Percentiles rank a stretch among this genome's conserved stretches.
phyloP scores from a whole-genome alignment of 768 basidiomycete genomes.

The Suillus americanus region DNA sequence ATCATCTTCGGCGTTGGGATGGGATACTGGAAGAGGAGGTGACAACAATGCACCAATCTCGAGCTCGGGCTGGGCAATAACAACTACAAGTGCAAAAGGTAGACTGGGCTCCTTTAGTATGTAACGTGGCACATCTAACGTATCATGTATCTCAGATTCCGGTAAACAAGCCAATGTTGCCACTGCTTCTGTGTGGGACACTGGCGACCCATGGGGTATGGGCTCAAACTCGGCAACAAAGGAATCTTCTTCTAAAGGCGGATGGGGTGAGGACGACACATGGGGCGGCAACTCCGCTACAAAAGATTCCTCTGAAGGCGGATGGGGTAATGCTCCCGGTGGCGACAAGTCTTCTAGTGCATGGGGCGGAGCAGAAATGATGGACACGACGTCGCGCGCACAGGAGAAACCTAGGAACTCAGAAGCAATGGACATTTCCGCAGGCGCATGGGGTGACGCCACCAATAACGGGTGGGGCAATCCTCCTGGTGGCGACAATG shows the following conservation, averaged over 20 bases:
- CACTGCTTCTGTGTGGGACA: not conserved
- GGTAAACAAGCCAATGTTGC: no score
- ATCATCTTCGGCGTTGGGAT: not conserved
- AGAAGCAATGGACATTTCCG: not conserved
- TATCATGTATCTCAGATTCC: not conserved
- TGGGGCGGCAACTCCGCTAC: not conserved
- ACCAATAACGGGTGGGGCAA: not conserved
- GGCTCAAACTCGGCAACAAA: slow-evolving; percentile 13
- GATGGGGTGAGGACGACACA: not conserved
- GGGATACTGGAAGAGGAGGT: slow-evolving; percentile 9
- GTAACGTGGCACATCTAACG: not conserved
- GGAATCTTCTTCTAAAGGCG: not conserved
- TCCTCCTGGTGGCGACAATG: not conserved
- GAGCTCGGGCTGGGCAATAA: not conserved
- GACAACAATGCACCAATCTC: not conserved
- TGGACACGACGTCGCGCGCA: not conserved
- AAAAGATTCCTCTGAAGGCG: not conserved
- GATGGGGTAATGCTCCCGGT: not conserved
- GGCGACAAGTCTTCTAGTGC: no score
- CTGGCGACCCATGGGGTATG: slow-evolving; percentile 4
- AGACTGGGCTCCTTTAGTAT: not conserved
- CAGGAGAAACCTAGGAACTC: not conserved
- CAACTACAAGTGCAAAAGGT: not conserved
- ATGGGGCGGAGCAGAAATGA: not conserved
- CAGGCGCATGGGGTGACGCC: not conserved